These are phyloP conservation scores for cucumber (Cucumis sativus) DNA, from an alignment of 306 rosid species.

Conservation along the genomic window Cucumber_9930_V3 NC_026657.2:3385001-3385500, in stretches of 20 bases:
- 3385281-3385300: not conserved
- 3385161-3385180: not conserved
- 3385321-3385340: not conserved
- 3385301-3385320: not conserved
- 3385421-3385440: too few relatives aligned
- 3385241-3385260: not conserved
- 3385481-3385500: too few relatives aligned
- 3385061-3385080: too few relatives aligned
- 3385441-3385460: too few relatives aligned
- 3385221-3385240: not conserved
- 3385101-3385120: too few relatives aligned
- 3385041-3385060: too few relatives aligned
- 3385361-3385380: not conserved
- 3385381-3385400: not conserved
- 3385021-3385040: fast-evolving
- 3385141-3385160: not conserved
- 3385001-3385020: too few relatives aligned
- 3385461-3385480: too few relatives aligned
- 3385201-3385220: not conserved
- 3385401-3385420: not conserved
- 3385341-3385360: not conserved
- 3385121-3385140: not conserved
- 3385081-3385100: too few relatives aligned
- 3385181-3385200: not conserved
- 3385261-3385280: not conserved